Conservation (phyloP, 805 yeast species). For the Hanseniaspora nectarophila region DNA sequence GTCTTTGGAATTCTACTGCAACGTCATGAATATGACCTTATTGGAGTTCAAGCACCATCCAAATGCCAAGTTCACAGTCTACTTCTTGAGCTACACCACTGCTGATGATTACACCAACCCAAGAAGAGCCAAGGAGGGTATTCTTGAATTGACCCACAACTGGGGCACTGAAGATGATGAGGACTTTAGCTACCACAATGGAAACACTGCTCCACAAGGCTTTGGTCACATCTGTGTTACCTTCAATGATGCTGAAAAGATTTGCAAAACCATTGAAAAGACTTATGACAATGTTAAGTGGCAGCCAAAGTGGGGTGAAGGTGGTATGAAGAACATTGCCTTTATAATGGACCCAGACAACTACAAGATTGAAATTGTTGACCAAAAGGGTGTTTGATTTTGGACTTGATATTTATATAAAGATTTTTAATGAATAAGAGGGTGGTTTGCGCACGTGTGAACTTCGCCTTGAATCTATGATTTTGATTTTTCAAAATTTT, state of each 20-base stretch:
- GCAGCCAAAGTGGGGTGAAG: conserved; percentile 46
- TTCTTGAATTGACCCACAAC: conserved; percentile 85
- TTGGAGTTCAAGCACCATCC: conserved; percentile 45
- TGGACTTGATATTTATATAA: no score
- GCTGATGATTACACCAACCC: conserved; percentile 36
- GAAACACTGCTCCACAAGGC: conserved; percentile 69
- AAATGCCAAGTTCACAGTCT: conserved; percentile 69
- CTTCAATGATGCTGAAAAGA: conserved; percentile 41
- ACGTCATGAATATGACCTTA: conserved; percentile 70
- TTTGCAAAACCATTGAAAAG: conserved; percentile 38
- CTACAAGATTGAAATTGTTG: conserved; percentile 63
- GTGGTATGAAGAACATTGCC: conserved; percentile 49
- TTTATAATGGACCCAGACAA: conserved; percentile 83
- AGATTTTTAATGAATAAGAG: no score
- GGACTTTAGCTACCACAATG: conserved; percentile 67
- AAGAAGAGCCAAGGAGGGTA: conserved; percentile 43
- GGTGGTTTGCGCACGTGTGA: no score
- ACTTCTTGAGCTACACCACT: conserved; percentile 66
- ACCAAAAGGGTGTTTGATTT: conserved; percentile 6
- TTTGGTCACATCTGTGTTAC: conserved; percentile 78
- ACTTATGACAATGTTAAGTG: conserved; percentile 42
- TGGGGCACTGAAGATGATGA: conserved; percentile 86
- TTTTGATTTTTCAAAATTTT: no score
- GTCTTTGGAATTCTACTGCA: conserved; percentile 66
- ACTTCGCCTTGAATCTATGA: no score